Evolutionary conservation across 345 rosid species (phyloP).

Genomic region (Citrus reticulata): DNA sequence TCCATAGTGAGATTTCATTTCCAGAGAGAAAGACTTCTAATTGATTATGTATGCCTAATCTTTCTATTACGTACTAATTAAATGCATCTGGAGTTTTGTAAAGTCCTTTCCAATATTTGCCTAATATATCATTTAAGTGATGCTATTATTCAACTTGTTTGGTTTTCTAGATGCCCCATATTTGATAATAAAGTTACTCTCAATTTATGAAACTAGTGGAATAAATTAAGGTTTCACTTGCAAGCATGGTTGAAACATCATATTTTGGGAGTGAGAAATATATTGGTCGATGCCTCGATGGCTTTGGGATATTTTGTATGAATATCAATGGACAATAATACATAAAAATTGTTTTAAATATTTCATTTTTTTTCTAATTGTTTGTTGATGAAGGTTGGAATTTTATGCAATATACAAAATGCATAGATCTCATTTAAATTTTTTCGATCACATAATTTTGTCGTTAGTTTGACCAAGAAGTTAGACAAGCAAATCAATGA

Average conservation of each 20-base stretch:
- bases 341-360: not conserved
- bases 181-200: not conserved
- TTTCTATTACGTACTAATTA: not conserved
- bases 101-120: not conserved
- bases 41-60: not conserved
- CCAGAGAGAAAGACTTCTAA: not conserved
- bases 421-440: not conserved
- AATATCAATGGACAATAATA: not conserved
- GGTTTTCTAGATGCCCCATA: not conserved
- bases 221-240: not conserved
- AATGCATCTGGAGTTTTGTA: not conserved
- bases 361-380: not conserved
- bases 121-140: slow-evolving; percentile 1
- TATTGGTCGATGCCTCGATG: no score
- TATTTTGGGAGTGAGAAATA: not conserved
- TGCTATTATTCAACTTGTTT: not conserved
- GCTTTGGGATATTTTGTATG: not conserved
- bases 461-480: no score
- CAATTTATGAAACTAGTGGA: not conserved
- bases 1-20: no score
- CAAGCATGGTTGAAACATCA: slow-evolving; percentile 2
- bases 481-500: no score
- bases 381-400: not conserved
- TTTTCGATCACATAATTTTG: no score
- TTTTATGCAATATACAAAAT: not conserved